Percentiles rank a stretch among this genome's conserved stretches.
Conservation (phyloP, 176 grass and related monocot genomes). For the Musa troglodytarum region DNA sequence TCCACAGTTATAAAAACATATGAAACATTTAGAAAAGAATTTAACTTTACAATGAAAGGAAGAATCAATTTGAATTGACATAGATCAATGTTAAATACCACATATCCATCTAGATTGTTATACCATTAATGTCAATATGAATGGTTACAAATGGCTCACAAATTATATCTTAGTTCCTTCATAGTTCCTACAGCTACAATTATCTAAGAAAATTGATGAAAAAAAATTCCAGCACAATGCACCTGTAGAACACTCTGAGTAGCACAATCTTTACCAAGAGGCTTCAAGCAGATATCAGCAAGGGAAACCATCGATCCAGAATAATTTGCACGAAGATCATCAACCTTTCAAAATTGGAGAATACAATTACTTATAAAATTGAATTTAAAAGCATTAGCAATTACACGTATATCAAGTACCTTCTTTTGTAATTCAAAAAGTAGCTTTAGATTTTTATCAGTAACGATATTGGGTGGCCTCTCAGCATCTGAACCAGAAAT, state of each 20-base stretch:
- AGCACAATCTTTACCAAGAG: conserved; percentile 78
- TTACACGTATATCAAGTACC: conserved; percentile 27
- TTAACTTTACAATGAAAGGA: background rate
- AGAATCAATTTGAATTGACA: too few species aligned
- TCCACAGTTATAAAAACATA: background rate
- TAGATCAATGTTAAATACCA: too few species aligned
- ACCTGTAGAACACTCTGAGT: conserved; percentile 99
- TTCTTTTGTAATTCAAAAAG: conserved; percentile 94
- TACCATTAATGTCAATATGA: too few species aligned
- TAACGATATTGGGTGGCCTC: conserved; percentile 49
- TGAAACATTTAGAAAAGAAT: background rate
- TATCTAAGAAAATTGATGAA: background rate
- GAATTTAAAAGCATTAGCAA: background rate
- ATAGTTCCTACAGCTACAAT: too few species aligned
- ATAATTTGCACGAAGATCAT: conserved; percentile 82
- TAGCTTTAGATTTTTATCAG: conserved; percentile 78
- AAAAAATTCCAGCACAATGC: conserved; percentile 17
- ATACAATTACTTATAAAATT: background rate
- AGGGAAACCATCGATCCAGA: conserved; percentile 64
- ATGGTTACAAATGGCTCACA: background rate
- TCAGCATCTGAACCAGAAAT: conserved; percentile 27
- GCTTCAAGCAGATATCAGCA: conserved; percentile 88
- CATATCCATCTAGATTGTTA: too few species aligned
- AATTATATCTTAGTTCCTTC: background rate
- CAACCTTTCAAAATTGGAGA: conserved; percentile 35